Evolutionary conservation across 192 early-diverging fungal species (phyloP).

Genomic region (Entomortierella parvispora): DNA sequence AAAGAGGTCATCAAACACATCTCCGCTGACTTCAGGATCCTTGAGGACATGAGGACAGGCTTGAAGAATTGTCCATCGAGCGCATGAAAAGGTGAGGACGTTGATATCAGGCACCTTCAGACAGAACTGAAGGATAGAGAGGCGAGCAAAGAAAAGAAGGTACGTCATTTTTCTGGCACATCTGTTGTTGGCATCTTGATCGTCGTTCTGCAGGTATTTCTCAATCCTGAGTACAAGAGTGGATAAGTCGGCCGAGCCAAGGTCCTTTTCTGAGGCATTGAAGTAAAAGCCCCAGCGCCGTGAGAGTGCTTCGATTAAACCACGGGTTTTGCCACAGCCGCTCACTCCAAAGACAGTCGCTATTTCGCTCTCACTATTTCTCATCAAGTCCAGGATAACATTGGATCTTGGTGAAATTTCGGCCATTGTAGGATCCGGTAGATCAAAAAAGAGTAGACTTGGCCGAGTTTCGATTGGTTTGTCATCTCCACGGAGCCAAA

Average conservation of each 20-base stretch:
- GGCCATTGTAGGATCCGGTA: neutral
- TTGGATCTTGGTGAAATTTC: neutral
- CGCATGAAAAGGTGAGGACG: neutral
- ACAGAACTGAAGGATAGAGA: slow-evolving; percentile 9
- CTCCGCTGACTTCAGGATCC: neutral
- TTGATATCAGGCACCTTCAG: neutral
- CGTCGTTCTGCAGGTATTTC: neutral
- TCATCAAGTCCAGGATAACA: slow-evolving; percentile 3
- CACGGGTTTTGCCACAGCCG: slow-evolving; percentile 1
- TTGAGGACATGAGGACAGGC: slow-evolving; percentile 1
- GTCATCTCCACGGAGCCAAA: neutral
- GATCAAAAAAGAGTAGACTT: neutral
- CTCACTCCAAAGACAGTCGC: slow-evolving; percentile 4
- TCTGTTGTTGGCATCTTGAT: neutral
- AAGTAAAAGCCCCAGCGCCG: slow-evolving; percentile 8
- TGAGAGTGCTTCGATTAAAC: neutral
- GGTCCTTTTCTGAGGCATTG: neutral
- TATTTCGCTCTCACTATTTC: neutral
- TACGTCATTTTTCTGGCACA: neutral
- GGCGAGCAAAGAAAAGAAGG: slow-evolving; percentile 7
- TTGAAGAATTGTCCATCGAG: slow-evolving; percentile 12
- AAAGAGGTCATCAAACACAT: neutral
- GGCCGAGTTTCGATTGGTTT: neutral
- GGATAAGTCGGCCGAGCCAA: neutral
- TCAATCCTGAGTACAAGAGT: neutral